A percentile compares a stretch with the other conserved stretches of the same genome.
Conservation (phyloP, 257 asterid genomes). For the Lavandula angustifolia region DNA sequence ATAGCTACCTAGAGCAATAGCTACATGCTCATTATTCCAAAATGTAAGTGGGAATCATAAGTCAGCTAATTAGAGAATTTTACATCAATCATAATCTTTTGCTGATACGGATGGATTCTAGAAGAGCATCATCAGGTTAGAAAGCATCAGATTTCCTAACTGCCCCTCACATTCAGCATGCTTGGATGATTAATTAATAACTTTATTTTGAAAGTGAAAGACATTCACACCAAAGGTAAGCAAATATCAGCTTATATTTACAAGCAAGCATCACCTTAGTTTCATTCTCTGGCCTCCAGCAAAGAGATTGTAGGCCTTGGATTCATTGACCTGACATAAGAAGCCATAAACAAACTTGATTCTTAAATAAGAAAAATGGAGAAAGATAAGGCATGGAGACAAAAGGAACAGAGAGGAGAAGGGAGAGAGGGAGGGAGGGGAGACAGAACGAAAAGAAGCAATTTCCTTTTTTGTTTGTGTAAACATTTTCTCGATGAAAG, state of each 20-base stretch:
- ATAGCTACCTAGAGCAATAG: slow-evolving; percentile 15
- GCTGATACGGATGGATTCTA: slow-evolving; percentile 19
- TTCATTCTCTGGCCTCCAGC: slow-evolving; percentile 62
- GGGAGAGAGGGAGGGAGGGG: background rate
- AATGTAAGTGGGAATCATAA: background rate
- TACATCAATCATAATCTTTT: background rate
- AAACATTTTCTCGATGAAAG: slow-evolving; percentile 14
- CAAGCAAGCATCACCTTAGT: slow-evolving; percentile 57
- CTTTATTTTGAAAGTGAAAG: slow-evolving; percentile 1
- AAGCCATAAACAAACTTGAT: slow-evolving; percentile 26
- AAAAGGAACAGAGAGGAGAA: background rate
- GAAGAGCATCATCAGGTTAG: background rate
- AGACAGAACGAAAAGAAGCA: background rate
- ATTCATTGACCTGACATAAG: slow-evolving; percentile 67
- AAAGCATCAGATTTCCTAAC: background rate
- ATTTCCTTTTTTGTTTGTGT: slow-evolving; percentile 1
- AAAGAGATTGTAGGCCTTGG: slow-evolving; percentile 61
- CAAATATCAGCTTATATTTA: background rate
- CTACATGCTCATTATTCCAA: background rate
- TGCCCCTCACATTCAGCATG: slow-evolving; percentile 10
- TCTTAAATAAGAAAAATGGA: slow-evolving; percentile 18
- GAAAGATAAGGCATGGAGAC: slow-evolving; percentile 9
- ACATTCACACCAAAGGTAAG: slow-evolving; percentile 1
- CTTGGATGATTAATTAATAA: slow-evolving; percentile 1
- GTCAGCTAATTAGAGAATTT: background rate